These are phyloP conservation scores for Pterothamnion heteromorphum DNA, from an alignment of 31 red algal genomes.

Conservation along the genomic window DNA sequence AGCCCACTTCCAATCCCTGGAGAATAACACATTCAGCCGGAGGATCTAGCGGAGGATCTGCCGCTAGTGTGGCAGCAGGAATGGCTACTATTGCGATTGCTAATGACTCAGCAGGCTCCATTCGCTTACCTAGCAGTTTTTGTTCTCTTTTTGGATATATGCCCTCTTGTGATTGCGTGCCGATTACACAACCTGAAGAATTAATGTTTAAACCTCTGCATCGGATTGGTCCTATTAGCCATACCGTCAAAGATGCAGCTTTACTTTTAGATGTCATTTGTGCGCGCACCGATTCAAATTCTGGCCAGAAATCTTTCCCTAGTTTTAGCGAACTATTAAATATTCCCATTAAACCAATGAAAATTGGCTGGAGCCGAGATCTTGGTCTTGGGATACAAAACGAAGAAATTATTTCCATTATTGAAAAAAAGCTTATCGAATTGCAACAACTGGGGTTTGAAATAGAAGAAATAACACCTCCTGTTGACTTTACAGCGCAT, in stretches of 20 bases:
- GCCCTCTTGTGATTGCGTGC: not conserved
- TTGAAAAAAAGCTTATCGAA: no score
- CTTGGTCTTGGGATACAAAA: no score
- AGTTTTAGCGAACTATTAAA: not conserved
- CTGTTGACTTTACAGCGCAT: no score
- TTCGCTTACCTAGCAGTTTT: not conserved
- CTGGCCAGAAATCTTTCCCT: not conserved
- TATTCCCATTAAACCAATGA: no score
- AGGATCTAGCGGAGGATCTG: slow-evolving; percentile 2
- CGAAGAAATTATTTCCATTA: no score
- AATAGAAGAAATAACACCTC: no score
- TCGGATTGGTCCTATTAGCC: not conserved
- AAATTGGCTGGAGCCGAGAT: no score
- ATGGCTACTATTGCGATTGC: slow-evolving; percentile 21
- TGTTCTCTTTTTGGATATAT: not conserved
- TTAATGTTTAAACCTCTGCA: not conserved
- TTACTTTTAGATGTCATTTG: not conserved
- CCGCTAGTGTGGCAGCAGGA: not conserved
- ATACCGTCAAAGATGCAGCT: not conserved
- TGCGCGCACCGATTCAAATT: not conserved
- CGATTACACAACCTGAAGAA: not conserved
- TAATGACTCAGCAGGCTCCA: slow-evolving; percentile 19
- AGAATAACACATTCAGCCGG: not conserved
- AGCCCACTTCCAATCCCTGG: slow-evolving; percentile 2
- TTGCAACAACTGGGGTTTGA: no score